Evolutionary conservation across 345 rosid species (phyloP).

Genomic region (Camelina neglecta): DNA sequence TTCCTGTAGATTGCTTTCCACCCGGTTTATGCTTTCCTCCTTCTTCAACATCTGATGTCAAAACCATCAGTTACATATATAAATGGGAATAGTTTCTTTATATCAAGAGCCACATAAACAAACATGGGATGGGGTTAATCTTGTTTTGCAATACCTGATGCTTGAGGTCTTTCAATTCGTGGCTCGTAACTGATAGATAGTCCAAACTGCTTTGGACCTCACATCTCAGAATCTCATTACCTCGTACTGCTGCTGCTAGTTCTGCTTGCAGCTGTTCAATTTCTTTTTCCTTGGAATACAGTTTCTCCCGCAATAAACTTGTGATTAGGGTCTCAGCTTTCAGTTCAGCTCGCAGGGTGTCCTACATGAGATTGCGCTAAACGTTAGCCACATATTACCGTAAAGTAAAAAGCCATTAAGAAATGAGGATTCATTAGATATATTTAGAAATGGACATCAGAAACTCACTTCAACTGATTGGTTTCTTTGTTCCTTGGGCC

Average conservation of each 20-base stretch:
- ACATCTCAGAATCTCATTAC: conserved; percentile 71
- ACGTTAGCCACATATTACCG: conserved; percentile 21
- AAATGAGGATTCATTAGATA: background rate
- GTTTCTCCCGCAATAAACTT: conserved; percentile 78
- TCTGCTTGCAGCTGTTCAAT: conserved; percentile 87
- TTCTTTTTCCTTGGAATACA: conserved; percentile 83
- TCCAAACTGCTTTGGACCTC: conserved; percentile 78
- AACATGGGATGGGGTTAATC: background rate
- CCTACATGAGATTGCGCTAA: conserved; percentile 51
- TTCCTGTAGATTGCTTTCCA: conserved; percentile 67
- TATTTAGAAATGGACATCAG: conserved; percentile 1
- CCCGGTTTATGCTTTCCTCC: conserved; percentile 62
- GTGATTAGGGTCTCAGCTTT: conserved; percentile 80
- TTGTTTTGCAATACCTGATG: conserved; percentile 63
- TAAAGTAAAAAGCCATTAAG: conserved; percentile 8
- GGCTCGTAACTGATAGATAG: conserved; percentile 64
- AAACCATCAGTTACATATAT: conserved; percentile 14
- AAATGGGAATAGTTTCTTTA: background rate
- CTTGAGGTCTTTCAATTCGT: conserved; percentile 78
- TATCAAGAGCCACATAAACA: conserved; percentile 9
- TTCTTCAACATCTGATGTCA: conserved; percentile 70
- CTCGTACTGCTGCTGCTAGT: conserved; percentile 79
- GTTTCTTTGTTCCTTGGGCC: conserved; percentile 48
- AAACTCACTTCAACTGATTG: conserved; percentile 65
- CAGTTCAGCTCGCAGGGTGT: conserved; percentile 59